A percentile compares a stretch with the other conserved stretches of the same genome.
Conservation (phyloP, 169 alveolate genomes). For the Haemoproteus tartakovskyi region DNA sequence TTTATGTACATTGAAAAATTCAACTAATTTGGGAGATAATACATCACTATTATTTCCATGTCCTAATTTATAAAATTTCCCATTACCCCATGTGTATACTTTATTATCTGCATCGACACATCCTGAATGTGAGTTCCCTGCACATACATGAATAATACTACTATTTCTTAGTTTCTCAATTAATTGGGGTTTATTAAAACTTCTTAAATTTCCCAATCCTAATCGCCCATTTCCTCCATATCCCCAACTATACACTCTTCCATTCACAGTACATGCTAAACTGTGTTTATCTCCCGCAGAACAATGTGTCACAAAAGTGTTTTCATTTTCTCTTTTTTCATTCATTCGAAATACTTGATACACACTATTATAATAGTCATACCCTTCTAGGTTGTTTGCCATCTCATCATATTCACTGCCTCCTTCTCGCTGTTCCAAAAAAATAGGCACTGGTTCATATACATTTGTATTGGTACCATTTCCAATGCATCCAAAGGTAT, state of each 20-base stretch:
- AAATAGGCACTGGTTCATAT: constrained; percentile 71
- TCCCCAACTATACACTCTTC: constrained; percentile 78
- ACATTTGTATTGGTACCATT: constrained; percentile 71
- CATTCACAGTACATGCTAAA: constrained; percentile 65
- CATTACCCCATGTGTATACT: constrained; percentile 87
- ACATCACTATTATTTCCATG: constrained; percentile 66
- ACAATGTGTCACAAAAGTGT: constrained; percentile 40
- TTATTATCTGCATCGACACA: constrained; percentile 82
- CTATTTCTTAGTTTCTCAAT: constrained; percentile 22
- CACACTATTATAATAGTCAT: background rate
- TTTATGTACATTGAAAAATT: constrained; percentile 9
- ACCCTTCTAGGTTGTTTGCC: background rate
- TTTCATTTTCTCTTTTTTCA: background rate
- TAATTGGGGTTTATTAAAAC: constrained; percentile 69
- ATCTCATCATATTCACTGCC: background rate
- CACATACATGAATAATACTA: constrained; percentile 72
- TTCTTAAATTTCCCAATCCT: constrained; percentile 79
- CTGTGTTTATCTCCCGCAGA: constrained; percentile 78
- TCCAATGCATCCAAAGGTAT: constrained; percentile 82
- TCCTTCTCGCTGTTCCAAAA: background rate
- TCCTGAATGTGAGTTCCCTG: constrained; percentile 87
- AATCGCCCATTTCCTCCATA: constrained; percentile 83
- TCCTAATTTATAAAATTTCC: constrained; percentile 82
- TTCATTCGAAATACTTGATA: too few relatives aligned
- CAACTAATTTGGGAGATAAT: constrained; percentile 8